Evolutionary conservation across 805 yeast genomes (phyloP).

Genomic region (Kodamaea jinghongensis): DNA sequence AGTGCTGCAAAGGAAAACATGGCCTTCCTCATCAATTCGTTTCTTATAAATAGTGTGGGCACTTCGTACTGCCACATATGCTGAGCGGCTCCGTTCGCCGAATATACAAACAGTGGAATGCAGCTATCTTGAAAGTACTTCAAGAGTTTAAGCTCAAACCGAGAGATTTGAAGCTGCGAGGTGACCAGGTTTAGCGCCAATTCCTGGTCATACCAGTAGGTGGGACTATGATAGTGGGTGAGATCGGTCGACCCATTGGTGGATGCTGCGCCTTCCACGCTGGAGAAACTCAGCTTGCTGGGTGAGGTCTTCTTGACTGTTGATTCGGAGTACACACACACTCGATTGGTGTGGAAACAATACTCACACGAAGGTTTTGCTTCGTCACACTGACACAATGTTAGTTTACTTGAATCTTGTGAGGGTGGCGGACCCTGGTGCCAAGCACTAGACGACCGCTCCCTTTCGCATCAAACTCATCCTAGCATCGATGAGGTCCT

Average conservation of each 20-base stretch:
- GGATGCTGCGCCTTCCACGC: no score
- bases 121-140: conserved; percentile 29
- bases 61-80: conserved; percentile 25
- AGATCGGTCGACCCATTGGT: no score
- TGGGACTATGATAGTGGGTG: no score
- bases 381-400: conserved; percentile 34
- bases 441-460: no score
- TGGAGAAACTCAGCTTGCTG: no score
- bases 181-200: conserved; percentile 18
- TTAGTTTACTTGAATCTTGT: no score
- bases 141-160: conserved; percentile 24
- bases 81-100: conserved; percentile 24
- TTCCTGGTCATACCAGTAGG: no score
- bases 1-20: conserved; percentile 24
- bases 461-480: no score
- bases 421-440: no score
- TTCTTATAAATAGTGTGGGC: conserved; percentile 23
- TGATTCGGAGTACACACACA: conserved; percentile 21
- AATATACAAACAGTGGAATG: conserved; percentile 23
- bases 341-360: conserved; percentile 26
- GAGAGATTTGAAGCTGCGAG: conserved; percentile 19
- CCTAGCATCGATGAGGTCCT: no score
- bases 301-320: no score
- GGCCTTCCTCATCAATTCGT: conserved; percentile 26
- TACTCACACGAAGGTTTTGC: conserved; percentile 32